Evolutionary conservation across 148 eudicot genomes (phyloP).

Genomic region (Rhododendron vialii): DNA sequence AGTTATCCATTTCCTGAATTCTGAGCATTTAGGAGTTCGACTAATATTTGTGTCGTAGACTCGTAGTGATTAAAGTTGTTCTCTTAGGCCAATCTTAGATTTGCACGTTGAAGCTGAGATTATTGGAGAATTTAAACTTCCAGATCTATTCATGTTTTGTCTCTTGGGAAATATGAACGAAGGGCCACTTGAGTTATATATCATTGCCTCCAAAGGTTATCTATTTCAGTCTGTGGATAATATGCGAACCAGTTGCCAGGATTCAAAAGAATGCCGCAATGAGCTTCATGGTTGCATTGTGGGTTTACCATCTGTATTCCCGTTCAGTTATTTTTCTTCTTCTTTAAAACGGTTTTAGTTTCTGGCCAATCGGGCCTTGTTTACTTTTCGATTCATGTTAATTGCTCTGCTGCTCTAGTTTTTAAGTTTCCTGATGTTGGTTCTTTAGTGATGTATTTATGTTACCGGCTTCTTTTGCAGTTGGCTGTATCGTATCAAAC

Average conservation of each 20-base stretch:
- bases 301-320: neutral
- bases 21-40: neutral
- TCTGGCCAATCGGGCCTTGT: neutral
- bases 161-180: neutral
- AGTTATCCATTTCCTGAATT: neutral
- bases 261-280: neutral
- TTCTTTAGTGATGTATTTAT: neutral
- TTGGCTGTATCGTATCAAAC: conserved; percentile 92
- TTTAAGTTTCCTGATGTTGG: neutral
- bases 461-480: conserved; percentile 27
- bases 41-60: too few species aligned
- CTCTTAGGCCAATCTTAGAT: neutral
- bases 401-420: neutral
- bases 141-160: neutral
- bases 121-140: neutral
- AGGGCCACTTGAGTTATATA: neutral
- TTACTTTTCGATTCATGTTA: neutral
- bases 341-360: neutral
- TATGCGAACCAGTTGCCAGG: neutral
- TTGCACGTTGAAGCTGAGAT: neutral
- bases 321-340: neutral
- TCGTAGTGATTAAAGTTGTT: neutral
- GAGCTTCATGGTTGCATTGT: neutral
- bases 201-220: neutral
- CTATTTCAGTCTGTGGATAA: neutral